These are phyloP conservation scores for Boletus insuetus DNA, from an alignment of 768 basidiomycete species.

Conservation along the genomic window DNA sequence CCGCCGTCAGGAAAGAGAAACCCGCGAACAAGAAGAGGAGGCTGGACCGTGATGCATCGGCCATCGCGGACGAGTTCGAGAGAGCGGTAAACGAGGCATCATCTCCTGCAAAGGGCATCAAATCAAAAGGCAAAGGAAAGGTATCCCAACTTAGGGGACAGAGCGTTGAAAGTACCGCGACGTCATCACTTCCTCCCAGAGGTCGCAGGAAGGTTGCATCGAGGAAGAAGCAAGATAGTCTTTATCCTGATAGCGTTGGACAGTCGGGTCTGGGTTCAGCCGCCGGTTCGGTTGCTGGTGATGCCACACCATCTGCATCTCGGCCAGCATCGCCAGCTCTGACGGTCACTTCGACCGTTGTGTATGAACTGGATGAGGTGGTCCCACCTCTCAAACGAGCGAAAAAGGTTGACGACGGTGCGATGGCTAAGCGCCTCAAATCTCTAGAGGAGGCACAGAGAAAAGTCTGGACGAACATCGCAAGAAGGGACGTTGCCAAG, in stretches of 20 bases:
- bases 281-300: slow-evolving; percentile 52
- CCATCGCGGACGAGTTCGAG: slow-evolving; percentile 49
- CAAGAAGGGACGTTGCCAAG: slow-evolving; percentile 79
- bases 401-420: slow-evolving; percentile 70
- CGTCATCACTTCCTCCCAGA: slow-evolving; percentile 42
- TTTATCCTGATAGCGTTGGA: slow-evolving; percentile 52
- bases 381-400: slow-evolving; percentile 73
- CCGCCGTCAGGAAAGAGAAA: slow-evolving; percentile 36
- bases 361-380: slow-evolving; percentile 70
- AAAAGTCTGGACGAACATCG: slow-evolving; percentile 90
- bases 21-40: slow-evolving; percentile 63
- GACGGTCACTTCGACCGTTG: slow-evolving; percentile 52
- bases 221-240: slow-evolving; percentile 54
- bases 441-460: slow-evolving; percentile 79
- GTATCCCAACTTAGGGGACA: slow-evolving; percentile 46
- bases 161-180: slow-evolving; percentile 52
- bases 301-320: slow-evolving; percentile 67
- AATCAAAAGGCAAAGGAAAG: slow-evolving; percentile 54
- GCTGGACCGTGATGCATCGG: slow-evolving; percentile 43
- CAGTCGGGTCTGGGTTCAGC: slow-evolving; percentile 50
- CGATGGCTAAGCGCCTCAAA: slow-evolving; percentile 73
- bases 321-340: slow-evolving; percentile 65
- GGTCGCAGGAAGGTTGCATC: slow-evolving; percentile 54
- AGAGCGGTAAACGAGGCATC: slow-evolving; percentile 38
- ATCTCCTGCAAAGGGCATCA: slow-evolving; percentile 33